Evolutionary conservation across 2,329 filamentous ascomycete species (phyloP).

Genomic region (Nannizzia gypsea): DNA sequence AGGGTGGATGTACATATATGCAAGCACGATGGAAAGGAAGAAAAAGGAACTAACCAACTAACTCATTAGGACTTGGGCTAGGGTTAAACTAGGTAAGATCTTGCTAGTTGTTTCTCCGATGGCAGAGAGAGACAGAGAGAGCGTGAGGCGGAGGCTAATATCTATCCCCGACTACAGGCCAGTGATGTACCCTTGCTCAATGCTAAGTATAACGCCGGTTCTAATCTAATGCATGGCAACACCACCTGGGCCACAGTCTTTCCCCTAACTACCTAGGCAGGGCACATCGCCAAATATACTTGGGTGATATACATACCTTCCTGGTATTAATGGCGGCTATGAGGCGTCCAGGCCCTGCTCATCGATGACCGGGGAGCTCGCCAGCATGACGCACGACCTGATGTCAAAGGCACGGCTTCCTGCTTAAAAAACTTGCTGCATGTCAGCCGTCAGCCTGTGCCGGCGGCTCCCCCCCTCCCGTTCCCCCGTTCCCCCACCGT

Average conservation of each 20-base stretch:
- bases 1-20: neutral
- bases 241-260: neutral
- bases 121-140: neutral
- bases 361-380: neutral
- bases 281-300: neutral
- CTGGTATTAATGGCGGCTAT: neutral
- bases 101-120: conserved; percentile 1
- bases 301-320: no score
- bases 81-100: conserved; percentile 1
- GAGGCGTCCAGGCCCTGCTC: neutral
- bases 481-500: neutral
- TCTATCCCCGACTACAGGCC: neutral
- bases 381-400: neutral
- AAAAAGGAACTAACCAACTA: neutral
- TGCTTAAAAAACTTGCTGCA: conserved; percentile 4
- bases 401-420: conserved; percentile 1
- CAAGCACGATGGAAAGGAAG: neutral
- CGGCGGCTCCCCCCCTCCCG: conserved; percentile 1
- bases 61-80: neutral
- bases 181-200: neutral
- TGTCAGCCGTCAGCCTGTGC: conserved; percentile 5
- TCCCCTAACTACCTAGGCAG: neutral
- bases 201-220: neutral
- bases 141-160: neutral
- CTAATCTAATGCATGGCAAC: neutral